Evolutionary conservation across 148 eudicot species (phyloP).

Genomic region (Spergularia marina): DNA sequence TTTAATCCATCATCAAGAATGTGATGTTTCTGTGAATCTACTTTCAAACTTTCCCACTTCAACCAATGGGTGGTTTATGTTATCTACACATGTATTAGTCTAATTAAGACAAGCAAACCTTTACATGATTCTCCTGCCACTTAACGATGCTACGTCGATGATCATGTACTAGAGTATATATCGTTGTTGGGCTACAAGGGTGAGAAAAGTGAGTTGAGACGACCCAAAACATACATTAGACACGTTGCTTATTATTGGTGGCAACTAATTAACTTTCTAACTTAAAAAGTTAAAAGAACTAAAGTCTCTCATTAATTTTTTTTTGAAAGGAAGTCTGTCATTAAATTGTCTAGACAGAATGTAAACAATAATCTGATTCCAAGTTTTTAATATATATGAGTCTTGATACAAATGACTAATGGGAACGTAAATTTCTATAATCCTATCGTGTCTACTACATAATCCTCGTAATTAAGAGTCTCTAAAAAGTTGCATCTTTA

Average conservation of each 20-base stretch:
- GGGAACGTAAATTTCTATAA: background rate
- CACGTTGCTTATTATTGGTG: background rate
- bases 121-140: slow-evolving; percentile 17
- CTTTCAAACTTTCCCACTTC: slow-evolving; percentile 10
- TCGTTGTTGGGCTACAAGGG: background rate
- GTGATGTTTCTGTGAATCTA: background rate
- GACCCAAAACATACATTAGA: background rate
- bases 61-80: slow-evolving; percentile 19
- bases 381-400: slow-evolving; percentile 1
- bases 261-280: no score
- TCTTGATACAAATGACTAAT: background rate
- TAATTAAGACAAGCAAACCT: background rate
- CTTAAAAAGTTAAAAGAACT: background rate
- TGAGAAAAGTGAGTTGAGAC: slow-evolving; percentile 2
- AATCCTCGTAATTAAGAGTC: no score
- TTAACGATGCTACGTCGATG: slow-evolving; percentile 7
- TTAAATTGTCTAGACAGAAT: slow-evolving; percentile 5
- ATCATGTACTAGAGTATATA: background rate
- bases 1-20: background rate
- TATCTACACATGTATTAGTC: background rate
- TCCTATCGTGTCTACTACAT: no score
- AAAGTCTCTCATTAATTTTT: no score
- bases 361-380: background rate
- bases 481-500: no score
- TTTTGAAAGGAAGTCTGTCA: slow-evolving; percentile 6